phyloP scores from a whole-genome alignment of 2,329 filamentous ascomycete species.

The Raffaelea albimanens region DNA sequence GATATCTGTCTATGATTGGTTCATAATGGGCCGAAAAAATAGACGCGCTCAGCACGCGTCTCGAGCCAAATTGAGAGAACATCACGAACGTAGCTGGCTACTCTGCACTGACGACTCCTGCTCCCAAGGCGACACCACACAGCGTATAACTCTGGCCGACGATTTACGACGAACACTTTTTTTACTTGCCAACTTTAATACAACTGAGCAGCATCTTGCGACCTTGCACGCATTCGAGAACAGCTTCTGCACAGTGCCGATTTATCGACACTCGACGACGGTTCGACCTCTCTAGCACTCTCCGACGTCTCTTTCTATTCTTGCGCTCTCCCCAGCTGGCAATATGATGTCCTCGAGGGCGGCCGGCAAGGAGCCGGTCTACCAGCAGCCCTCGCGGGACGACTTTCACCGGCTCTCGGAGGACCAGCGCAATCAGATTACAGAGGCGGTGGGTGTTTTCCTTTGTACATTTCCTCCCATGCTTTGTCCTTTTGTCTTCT shows the following conservation, averaged over 20 bases:
- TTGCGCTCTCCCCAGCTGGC: neutral
- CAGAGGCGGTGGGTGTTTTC: constrained; percentile 63
- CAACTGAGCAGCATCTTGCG: too few species aligned
- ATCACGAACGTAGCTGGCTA: too few species aligned
- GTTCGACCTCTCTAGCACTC: too few species aligned
- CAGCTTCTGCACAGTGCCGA: too few species aligned
- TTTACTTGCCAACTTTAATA: too few species aligned
- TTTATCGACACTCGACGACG: neutral
- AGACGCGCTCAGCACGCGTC: neutral
- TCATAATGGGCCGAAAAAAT: neutral
- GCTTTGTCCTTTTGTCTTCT: neutral
- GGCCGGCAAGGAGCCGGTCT: constrained; percentile 13
- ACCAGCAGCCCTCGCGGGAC: constrained; percentile 22
- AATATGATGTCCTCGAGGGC: constrained; percentile 16
- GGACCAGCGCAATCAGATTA: constrained; percentile 87
- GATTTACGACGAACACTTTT: too few species aligned
- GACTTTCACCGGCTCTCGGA: constrained; percentile 52
- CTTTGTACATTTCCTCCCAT: neutral
- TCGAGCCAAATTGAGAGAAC: too few species aligned
- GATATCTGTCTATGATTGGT: too few species aligned
- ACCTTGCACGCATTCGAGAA: too few species aligned
- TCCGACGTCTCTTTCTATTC: neutral
- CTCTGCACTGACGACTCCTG: too few species aligned
- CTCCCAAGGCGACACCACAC: too few species aligned
- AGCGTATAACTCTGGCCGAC: too few species aligned